Conservation (phyloP, 2,329 filamentous ascomycete species). For the Claviceps sp. region DNA sequence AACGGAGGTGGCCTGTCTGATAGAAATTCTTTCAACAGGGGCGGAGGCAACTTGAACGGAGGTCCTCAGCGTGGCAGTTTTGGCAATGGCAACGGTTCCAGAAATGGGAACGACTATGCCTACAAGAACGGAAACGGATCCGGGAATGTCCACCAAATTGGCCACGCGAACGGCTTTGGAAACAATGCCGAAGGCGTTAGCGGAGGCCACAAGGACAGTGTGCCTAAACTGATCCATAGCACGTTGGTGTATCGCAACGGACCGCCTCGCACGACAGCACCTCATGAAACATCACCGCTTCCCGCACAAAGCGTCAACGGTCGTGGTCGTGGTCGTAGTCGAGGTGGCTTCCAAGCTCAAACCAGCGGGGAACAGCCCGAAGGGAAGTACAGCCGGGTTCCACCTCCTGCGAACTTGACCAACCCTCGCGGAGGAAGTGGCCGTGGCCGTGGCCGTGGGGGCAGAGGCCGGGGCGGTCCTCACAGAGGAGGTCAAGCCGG, state of each 20-base stretch:
- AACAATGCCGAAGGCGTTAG: too few relatives aligned
- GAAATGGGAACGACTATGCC: neutral
- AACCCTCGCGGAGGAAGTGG: slow-evolving; percentile 22
- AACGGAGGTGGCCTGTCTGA: slow-evolving; percentile 22
- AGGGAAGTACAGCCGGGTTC: slow-evolving; percentile 38
- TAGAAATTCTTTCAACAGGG: slow-evolving; percentile 20
- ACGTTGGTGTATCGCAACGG: slow-evolving; percentile 37
- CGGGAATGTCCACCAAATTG: too few relatives aligned
- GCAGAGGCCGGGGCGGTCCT: slow-evolving; percentile 23
- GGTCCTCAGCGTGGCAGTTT: slow-evolving; percentile 19
- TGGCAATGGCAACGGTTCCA: slow-evolving; percentile 12
- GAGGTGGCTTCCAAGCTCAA: slow-evolving; percentile 11
- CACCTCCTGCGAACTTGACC: slow-evolving; percentile 46
- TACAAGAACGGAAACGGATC: slow-evolving; percentile 1
- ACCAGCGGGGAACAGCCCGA: slow-evolving; percentile 10
- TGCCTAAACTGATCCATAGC: slow-evolving; percentile 35
- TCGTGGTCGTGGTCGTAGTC: slow-evolving; percentile 4
- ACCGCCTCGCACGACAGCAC: slow-evolving; percentile 2
- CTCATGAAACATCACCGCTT: slow-evolving; percentile 12
- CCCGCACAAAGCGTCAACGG: slow-evolving; percentile 16
- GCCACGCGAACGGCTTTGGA: too few relatives aligned
- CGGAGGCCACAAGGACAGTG: slow-evolving; percentile 2
- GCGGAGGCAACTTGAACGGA: slow-evolving; percentile 26
- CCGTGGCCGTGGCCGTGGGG: slow-evolving; percentile 25
- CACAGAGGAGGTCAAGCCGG: slow-evolving; percentile 24